Percentiles rank a stretch among this genome's conserved stretches.
Evolutionary conservation across 805 yeast species (phyloP).

Genomic region (Yamadazyma akitaensis): DNA sequence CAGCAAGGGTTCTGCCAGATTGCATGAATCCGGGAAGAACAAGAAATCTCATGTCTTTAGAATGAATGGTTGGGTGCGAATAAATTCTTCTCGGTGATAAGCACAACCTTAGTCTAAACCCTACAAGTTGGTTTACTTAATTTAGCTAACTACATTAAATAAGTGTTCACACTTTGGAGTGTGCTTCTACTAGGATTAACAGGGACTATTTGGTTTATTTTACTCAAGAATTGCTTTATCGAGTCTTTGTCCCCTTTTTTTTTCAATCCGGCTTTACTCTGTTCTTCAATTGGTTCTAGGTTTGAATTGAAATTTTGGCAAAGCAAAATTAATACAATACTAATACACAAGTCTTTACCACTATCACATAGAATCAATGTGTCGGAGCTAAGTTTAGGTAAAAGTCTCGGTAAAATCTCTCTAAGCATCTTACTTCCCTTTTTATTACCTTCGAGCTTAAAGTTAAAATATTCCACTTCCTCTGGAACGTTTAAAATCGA

Average conservation of each 20-base stretch:
- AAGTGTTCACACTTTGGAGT: constrained; percentile 60
- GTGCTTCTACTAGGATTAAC: constrained; percentile 79
- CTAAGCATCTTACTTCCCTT: constrained; percentile 66
- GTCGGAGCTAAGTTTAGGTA: constrained; percentile 17
- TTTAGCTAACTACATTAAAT: neutral
- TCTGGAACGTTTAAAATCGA: constrained; percentile 10
- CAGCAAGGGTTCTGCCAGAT: constrained; percentile 30
- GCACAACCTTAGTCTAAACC: neutral
- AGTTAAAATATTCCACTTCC: constrained; percentile 11
- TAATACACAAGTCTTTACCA: constrained; percentile 66
- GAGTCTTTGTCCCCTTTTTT: constrained; percentile 42
- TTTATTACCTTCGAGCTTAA: constrained; percentile 41
- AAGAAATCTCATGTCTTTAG: constrained; percentile 8
- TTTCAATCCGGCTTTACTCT: constrained; percentile 5
- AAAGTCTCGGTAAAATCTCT: constrained; percentile 41
- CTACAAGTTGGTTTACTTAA: no score
- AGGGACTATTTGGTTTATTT: constrained; percentile 44
- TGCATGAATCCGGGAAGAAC: constrained; percentile 39
- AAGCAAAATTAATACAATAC: constrained; percentile 53
- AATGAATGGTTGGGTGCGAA: neutral
- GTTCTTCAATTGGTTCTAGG: constrained; percentile 33
- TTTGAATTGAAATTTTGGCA: constrained; percentile 42
- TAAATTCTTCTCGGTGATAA: neutral
- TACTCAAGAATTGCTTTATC: constrained; percentile 54
- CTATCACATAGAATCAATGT: constrained; percentile 54